These are phyloP conservation scores for Saitoella complicata DNA, from an alignment of 805 yeast genomes.

Conservation along the genomic window DNA sequence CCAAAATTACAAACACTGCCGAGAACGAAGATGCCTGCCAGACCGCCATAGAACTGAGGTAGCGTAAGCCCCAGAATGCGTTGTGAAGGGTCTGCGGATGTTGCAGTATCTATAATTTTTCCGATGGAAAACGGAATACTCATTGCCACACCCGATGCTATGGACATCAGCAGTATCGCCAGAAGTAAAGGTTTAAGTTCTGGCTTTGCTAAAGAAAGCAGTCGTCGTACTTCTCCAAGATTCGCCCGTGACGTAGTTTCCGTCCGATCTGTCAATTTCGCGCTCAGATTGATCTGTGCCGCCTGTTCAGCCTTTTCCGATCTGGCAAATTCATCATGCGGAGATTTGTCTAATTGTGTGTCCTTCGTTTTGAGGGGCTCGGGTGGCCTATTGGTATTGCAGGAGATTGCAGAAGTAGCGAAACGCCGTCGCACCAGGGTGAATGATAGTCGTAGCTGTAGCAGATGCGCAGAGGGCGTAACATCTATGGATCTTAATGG, in stretches of 20 bases:
- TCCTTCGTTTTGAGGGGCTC: no score
- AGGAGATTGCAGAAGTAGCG: no score
- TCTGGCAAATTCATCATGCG: not conserved
- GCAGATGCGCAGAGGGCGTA: no score
- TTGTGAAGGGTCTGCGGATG: constrained; percentile 21
- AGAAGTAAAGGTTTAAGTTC: constrained; percentile 37
- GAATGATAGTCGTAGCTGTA: no score
- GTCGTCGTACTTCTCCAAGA: constrained; percentile 27
- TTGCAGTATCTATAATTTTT: constrained; percentile 61
- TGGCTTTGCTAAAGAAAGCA: constrained; percentile 40
- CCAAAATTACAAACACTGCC: constrained; percentile 75
- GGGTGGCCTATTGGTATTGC: no score
- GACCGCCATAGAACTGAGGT: constrained; percentile 43
- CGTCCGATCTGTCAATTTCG: constrained; percentile 10
- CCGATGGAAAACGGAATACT: constrained; percentile 71
- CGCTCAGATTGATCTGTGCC: constrained; percentile 12
- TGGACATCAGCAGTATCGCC: constrained; percentile 48
- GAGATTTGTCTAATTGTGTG: no score
- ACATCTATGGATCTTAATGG: no score
- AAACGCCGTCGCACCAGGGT: no score
- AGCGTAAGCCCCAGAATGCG: constrained; percentile 44
- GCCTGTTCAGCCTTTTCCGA: constrained; percentile 12
- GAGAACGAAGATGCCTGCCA: constrained; percentile 45
- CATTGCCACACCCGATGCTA: constrained; percentile 70
- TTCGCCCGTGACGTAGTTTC: constrained; percentile 13